Base-by-base conservation (phyloP, 2,329 filamentous ascomycete species). In the Neophaeococcomyces aloes region DNA sequence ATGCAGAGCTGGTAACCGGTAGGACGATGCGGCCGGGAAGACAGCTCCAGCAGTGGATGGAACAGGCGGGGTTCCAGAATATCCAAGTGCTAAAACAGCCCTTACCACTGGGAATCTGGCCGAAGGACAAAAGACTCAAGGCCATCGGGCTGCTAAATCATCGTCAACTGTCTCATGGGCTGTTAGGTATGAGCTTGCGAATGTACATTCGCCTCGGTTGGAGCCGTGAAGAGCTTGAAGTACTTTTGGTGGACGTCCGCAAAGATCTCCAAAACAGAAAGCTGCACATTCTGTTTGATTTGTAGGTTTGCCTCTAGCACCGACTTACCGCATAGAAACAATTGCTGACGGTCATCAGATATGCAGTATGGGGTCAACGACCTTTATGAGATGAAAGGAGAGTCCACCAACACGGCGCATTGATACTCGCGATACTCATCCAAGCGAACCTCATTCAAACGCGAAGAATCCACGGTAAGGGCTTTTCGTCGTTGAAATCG, bases 101-200 rank as follows among this genome's bases (percentile, higher is more conserved):
- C 7, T 8, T 78, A 5, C 71, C 72, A 0, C 61, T 69, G 23
- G 73, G 72, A 40, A 58, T 64, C 2, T 75, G 72, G 72, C 66
- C 70, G 0, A 61, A 60, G 38, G 71, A 75, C 44, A 61, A 64
- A 7, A 61, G 65, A 11, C 53, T 68, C 29, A 71, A 67, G 45
- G 56, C 65, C 35, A 60, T 74, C n/a, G 72, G 72, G 5, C 10
- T 27, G 5, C 10, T 27, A 10, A 27, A 27, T 10, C 10, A 10
- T 5, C 5, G 5, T 5, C 53, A 60, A 44, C 41, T 57, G 19
- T 44, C 49, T 29, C 48, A 55, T 7, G 57, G 56, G 4, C 41
- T 61, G 15, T 56, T 58, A 27, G 58, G 46, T 2, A 55, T 60
- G 34, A 56, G 54, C 13, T 51, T 60, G 36, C 55, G 56, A 6